phyloP scores from a whole-genome alignment of 768 basidiomycete genomes.

The Russula dissimulans region DNA sequence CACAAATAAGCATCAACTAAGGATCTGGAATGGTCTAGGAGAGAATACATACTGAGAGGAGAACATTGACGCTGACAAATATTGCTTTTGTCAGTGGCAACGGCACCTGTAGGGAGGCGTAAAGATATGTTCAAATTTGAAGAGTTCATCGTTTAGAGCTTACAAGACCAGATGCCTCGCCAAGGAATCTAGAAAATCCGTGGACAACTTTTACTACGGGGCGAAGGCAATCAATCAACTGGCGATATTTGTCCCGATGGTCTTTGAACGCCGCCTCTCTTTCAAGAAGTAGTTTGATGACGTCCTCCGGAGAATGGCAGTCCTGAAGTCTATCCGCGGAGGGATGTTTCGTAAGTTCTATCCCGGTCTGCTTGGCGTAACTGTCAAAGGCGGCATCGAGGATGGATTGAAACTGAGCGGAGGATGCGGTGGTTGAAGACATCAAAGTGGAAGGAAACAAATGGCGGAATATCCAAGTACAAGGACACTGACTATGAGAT shows the following conservation, averaged over 20 bases:
- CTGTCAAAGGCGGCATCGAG: not conserved
- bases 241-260: not conserved
- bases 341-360: not conserved
- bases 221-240: not conserved
- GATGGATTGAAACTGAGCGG: not conserved
- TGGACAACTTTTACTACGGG: not conserved
- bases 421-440: not conserved
- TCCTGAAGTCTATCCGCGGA: not conserved
- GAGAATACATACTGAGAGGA: not conserved
- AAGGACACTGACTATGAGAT: no score
- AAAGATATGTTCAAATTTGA: not conserved
- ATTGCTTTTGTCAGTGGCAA: not conserved
- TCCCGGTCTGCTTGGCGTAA: not conserved
- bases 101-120: not conserved
- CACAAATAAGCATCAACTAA: not conserved
- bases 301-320: not conserved
- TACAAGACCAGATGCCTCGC: slow-evolving; percentile 20
- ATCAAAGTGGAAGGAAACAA: not conserved
- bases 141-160: not conserved
- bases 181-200: not conserved
- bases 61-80: not conserved
- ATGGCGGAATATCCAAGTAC: no score
- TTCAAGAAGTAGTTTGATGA: not conserved
- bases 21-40: not conserved
- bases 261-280: not conserved